A percentile compares a stretch with the other conserved stretches of the same genome.
Conservation (phyloP, 2,329 filamentous ascomycete genomes). For the Penicillium concentricum region DNA sequence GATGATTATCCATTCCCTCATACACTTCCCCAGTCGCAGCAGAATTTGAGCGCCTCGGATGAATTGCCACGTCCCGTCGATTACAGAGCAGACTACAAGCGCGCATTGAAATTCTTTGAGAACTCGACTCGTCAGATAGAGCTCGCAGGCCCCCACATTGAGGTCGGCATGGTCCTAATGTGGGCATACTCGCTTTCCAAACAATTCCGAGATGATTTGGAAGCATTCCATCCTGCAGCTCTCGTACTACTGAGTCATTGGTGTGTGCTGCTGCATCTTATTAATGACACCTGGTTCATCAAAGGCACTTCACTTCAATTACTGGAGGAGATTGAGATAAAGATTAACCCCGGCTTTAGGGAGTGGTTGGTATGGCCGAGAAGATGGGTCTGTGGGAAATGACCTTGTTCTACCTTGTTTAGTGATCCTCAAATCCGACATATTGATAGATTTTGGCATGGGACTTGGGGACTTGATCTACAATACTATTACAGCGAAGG, state of each 20-base stretch:
- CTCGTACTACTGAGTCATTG: slow-evolving; percentile 18
- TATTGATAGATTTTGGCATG: neutral
- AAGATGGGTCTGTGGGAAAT: slow-evolving; percentile 12
- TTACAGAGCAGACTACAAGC: slow-evolving; percentile 15
- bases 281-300: slow-evolving; percentile 19
- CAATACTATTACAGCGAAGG: neutral
- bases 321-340: slow-evolving; percentile 17
- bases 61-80: neutral
- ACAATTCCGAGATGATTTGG: slow-evolving; percentile 14
- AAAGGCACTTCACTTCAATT: slow-evolving; percentile 11
- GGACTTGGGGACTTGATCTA: neutral
- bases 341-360: slow-evolving; percentile 12
- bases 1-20: slow-evolving; percentile 16
- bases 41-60: neutral
- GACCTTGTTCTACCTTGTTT: neutral
- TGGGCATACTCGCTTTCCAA: slow-evolving; percentile 21
- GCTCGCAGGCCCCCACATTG: slow-evolving; percentile 17
- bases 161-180: slow-evolving; percentile 18
- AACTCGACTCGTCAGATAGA: slow-evolving; percentile 12
- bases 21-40: neutral
- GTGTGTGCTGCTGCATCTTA: slow-evolving; percentile 16
- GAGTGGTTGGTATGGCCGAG: slow-evolving; percentile 22
- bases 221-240: slow-evolving; percentile 13
- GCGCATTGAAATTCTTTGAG: slow-evolving; percentile 9
- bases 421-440: neutral